A percentile compares a stretch with the other conserved stretches of the same genome.
Evolutionary conservation across 2,329 filamentous ascomycete species (phyloP).

Genomic region (Diplodia mutila): DNA sequence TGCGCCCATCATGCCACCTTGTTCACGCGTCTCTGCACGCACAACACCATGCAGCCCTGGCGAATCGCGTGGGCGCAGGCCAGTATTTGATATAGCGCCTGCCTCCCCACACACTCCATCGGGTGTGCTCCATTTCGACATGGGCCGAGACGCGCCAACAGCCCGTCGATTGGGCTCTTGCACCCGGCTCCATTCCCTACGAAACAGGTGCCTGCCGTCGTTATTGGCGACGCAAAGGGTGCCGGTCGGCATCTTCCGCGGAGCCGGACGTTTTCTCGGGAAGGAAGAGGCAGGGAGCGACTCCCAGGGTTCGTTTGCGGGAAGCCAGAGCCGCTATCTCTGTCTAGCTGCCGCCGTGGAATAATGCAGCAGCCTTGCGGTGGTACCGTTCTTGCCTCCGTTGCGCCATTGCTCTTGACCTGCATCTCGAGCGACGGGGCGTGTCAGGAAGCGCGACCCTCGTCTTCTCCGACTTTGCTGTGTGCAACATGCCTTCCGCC

Average conservation of each 20-base stretch:
- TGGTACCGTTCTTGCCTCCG: background rate
- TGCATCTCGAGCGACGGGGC: background rate
- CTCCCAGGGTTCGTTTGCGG: background rate
- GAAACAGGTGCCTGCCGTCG: no score
- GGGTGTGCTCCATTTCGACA: background rate
- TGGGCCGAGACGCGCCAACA: background rate
- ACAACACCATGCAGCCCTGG: conserved; percentile 23
- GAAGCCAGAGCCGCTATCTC: conserved; percentile 1
- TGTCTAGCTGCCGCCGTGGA: background rate
- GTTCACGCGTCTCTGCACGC: conserved; percentile 3
- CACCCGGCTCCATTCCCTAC: conserved; percentile 8
- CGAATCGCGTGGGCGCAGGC: background rate
- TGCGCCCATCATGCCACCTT: conserved; percentile 20
- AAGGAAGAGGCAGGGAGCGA: background rate
- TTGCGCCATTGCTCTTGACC: background rate
- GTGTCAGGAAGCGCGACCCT: background rate
- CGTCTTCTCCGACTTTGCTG: background rate
- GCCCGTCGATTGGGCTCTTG: background rate
- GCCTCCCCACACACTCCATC: background rate
- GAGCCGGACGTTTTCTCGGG: background rate
- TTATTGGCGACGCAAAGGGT: conserved; percentile 12
- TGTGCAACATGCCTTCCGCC: conserved; percentile 18
- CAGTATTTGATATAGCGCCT: conserved; percentile 7
- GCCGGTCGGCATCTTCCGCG: conserved; percentile 9
- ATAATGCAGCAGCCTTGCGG: background rate